Conservation (phyloP, 768 basidiomycete genomes). For the Ramaria sp. region DNA sequence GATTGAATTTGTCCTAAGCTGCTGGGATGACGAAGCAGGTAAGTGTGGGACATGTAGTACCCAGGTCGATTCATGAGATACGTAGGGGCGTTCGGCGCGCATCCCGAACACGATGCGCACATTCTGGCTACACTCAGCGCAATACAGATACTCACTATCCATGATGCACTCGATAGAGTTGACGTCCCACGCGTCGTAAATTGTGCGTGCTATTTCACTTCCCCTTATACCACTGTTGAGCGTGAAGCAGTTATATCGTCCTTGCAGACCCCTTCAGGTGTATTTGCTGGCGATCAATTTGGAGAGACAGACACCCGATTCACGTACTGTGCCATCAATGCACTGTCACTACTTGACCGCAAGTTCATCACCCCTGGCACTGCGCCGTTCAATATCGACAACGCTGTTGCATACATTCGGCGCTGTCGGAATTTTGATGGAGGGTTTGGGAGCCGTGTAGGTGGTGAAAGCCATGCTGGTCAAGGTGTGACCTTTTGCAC, state of each 20-base stretch:
- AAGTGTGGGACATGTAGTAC: conserved; percentile 10
- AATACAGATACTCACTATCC: conserved; percentile 83
- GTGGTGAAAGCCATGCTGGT: conserved; percentile 88
- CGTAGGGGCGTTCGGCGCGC: conserved; percentile 82
- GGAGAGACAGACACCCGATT: conserved; percentile 95
- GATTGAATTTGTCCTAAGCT: conserved; percentile 84
- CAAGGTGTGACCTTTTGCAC: conserved; percentile 49
- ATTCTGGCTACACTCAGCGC: conserved; percentile 80
- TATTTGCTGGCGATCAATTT: conserved; percentile 82
- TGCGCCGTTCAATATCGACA: conserved; percentile 23
- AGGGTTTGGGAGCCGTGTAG: conserved; percentile 75
- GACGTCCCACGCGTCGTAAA: conserved; percentile 59
- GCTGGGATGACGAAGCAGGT: conserved; percentile 92
- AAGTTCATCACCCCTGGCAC: conserved; percentile 4
- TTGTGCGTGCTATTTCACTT: conserved; percentile 39
- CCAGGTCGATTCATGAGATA: neutral
- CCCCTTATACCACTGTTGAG: neutral
- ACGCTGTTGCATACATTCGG: conserved; percentile 59
- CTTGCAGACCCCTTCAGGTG: conserved; percentile 76
- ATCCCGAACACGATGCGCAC: conserved; percentile 90
- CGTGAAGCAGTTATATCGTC: conserved; percentile 39
- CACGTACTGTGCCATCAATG: conserved; percentile 75
- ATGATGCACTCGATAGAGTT: conserved; percentile 66
- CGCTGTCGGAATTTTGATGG: conserved; percentile 91
- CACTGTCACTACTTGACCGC: conserved; percentile 70